Conservation (phyloP, 2,329 filamentous ascomycete species). For the Pseudonectria foliicola region DNA sequence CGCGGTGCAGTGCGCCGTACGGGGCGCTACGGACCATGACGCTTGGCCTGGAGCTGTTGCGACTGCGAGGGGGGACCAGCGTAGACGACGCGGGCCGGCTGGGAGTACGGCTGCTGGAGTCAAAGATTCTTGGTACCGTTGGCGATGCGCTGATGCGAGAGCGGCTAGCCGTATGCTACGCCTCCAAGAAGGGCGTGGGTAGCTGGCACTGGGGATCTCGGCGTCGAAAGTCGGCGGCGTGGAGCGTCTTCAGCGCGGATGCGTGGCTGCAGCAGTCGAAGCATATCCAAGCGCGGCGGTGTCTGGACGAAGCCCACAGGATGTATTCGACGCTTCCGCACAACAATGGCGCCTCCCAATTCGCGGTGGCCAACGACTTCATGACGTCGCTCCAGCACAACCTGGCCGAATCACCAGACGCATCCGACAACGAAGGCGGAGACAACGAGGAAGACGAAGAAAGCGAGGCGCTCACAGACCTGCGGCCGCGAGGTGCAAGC, state of each 20-base stretch:
- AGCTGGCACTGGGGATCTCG: conserved; percentile 63
- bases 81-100: conserved; percentile 83
- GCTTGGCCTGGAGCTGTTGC: conserved; percentile 73
- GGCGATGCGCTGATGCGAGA: conserved; percentile 82
- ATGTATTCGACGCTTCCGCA: conserved; percentile 46
- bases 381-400: conserved; percentile 44
- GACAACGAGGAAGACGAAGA: conserved; percentile 41
- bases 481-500: conserved; percentile 48
- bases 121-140: conserved; percentile 63
- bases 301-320: conserved; percentile 61
- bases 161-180: conserved; percentile 77
- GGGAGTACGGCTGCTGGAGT: conserved; percentile 74
- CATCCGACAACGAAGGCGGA: conserved; percentile 20
- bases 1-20: conserved; percentile 71
- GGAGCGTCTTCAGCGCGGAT: conserved; percentile 77
- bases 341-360: conserved; percentile 45
- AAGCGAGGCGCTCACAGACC: conserved; percentile 47
- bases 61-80: conserved; percentile 69
- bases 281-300: conserved; percentile 68
- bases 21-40: conserved; percentile 72
- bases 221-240: conserved; percentile 79
- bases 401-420: conserved; percentile 40
- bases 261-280: conserved; percentile 75
- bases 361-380: conserved; percentile 43
- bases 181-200: conserved; percentile 61